A percentile compares a stretch with the other conserved stretches of the same genome.
Evolutionary conservation across 768 basidiomycete species (phyloP).

Genomic region (Tylopilus subfusipes): DNA sequence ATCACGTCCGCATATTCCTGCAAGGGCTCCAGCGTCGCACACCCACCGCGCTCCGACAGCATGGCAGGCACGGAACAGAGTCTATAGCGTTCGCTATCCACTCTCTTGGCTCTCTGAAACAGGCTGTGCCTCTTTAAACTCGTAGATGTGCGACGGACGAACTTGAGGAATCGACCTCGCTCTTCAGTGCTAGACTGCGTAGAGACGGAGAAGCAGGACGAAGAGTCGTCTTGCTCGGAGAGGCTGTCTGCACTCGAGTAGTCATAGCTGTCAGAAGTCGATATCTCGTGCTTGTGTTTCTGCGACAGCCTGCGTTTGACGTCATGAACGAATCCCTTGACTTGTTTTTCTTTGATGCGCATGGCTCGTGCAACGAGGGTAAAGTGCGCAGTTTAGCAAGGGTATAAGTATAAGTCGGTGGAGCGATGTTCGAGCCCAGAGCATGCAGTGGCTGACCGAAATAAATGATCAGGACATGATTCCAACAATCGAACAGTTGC

Average conservation of each 20-base stretch:
- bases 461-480: neutral
- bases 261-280: slow-evolving; percentile 11
- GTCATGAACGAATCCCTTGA: slow-evolving; percentile 29
- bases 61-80: slow-evolving; percentile 15
- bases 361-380: slow-evolving; percentile 9
- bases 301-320: slow-evolving; percentile 32
- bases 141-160: slow-evolving; percentile 17
- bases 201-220: slow-evolving; percentile 18
- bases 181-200: slow-evolving; percentile 5
- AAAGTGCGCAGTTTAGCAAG: too few species aligned
- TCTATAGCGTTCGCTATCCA: slow-evolving; percentile 11
- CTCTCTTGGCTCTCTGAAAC: slow-evolving; percentile 5
- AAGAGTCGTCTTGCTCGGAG: slow-evolving; percentile 7
- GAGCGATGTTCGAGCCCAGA: neutral
- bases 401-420: neutral
- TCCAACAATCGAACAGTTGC: neutral
- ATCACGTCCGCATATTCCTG: slow-evolving; percentile 18
- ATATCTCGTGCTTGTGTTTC: slow-evolving; percentile 19
- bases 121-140: slow-evolving; percentile 5
- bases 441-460: neutral
- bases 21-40: neutral
- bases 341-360: slow-evolving; percentile 31
- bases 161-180: slow-evolving; percentile 8
- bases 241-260: slow-evolving; percentile 13
- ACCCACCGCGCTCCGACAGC: slow-evolving; percentile 1